Base-by-base conservation (phyloP, 2,329 filamentous ascomycete genomes). In the Metarhizium brunneum region DNA sequence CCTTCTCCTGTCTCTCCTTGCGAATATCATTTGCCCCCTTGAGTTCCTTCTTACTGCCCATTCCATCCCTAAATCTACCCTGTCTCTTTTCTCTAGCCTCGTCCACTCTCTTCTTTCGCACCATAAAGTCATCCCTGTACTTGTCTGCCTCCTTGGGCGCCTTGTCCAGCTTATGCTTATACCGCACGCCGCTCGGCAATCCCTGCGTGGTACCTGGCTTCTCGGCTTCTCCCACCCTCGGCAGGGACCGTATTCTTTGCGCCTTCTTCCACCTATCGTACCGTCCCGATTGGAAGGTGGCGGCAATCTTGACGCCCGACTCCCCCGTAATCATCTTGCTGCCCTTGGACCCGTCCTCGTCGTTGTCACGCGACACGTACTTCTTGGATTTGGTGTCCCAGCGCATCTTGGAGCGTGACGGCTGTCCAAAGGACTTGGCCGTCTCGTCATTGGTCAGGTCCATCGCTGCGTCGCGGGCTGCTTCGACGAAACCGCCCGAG, bases 301-400 rank as follows among this genome's bases (percentile, higher is more conserved):
- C 91, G 1, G 94, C 90, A 64, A 99, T 96, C 77, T 96, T 97
- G 76, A 92, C 90, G 54, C 94, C 94, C 66, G 84, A 90, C 74
- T 99, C 94, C 64, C 94, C 92, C 59, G 83, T 81, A 56, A 96
- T 86, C 75, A 96, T 86, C 66, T 80, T 81, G 57, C 74, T 70
- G 50, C 81, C 81, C 66, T 85, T 86, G 63, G 77, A 95, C 43
- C 94, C 94, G 73, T 99, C 95, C 63, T 95, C 89, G 73, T 99
- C 94, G 77, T 99, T 97, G 63, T 85, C 85, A 40, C 89, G 84
- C 13, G 89, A 79, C 40, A 99, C 92, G 74, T 97, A 99, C 73
- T 96, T 97, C 74, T 89, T 95, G 66, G 85, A 83, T 72, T 96
- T 95, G 76, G 95, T 92, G 76, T 99, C 94, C 94, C 94, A 99